Percentiles rank a stretch among this genome's conserved stretches.
Conservation (phyloP, 2,329 filamentous ascomycete genomes). For the Ophiocordyceps camponoti-leonardi region DNA sequence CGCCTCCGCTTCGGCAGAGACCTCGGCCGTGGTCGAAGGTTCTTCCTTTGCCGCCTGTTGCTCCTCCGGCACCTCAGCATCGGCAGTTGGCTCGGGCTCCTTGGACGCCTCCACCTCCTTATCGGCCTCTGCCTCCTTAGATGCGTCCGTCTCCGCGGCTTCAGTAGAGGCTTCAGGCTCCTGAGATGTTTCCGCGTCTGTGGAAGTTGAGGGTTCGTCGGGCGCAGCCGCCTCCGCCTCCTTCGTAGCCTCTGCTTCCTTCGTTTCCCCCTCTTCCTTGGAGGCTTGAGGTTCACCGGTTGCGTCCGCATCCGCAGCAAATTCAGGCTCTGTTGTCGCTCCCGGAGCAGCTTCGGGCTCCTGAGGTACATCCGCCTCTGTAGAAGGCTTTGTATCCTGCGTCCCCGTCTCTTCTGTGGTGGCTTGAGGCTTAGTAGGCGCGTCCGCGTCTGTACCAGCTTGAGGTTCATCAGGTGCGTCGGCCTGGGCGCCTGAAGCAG, state of each 20-base stretch:
- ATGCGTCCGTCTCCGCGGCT: background rate
- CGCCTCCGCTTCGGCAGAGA: background rate
- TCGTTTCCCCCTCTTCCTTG: background rate
- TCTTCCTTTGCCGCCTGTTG: no score
- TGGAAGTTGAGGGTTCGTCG: background rate
- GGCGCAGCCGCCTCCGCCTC: conserved; percentile 2
- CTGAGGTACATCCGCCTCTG: background rate
- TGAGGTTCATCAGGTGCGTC: background rate
- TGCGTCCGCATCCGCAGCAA: background rate
- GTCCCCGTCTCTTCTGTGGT: background rate
- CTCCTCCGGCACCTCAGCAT: background rate
- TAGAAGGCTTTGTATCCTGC: background rate
- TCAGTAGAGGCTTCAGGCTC: background rate
- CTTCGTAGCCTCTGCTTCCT: background rate
- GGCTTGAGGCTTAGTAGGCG: background rate
- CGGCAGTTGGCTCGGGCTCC: background rate
- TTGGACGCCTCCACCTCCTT: background rate
- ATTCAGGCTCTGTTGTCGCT: background rate
- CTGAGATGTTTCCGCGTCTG: background rate
- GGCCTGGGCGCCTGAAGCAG: background rate
- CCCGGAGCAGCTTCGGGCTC: conserved; percentile 2
- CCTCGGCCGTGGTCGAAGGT: background rate
- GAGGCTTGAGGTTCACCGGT: background rate
- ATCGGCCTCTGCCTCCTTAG: background rate
- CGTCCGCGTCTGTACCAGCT: background rate